These are phyloP conservation scores for Actinomortierella ambigua DNA, from an alignment of 371 early-diverging fungal species.

Conservation along the genomic window DNA sequence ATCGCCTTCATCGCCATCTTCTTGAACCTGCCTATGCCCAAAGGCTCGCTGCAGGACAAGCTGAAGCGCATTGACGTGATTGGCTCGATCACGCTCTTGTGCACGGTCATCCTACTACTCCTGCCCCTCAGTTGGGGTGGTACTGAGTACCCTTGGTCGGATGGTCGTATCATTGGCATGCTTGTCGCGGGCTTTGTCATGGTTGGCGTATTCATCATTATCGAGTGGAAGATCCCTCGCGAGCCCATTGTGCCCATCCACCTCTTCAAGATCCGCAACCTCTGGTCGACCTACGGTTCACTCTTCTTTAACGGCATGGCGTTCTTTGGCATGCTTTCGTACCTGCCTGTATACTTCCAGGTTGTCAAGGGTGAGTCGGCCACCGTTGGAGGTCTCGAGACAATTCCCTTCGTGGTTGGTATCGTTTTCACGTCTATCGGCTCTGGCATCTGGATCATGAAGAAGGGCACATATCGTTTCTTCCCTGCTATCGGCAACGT, in stretches of 20 bases:
- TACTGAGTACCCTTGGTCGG: constrained; percentile 62
- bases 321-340: constrained; percentile 74
- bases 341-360: constrained; percentile 68
- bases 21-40: constrained; percentile 54
- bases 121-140: constrained; percentile 71
- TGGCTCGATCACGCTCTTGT: constrained; percentile 60
- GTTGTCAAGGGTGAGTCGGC: constrained; percentile 52
- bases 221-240: constrained; percentile 61
- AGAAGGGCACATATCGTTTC: constrained; percentile 37
- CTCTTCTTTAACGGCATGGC: constrained; percentile 69
- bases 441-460: constrained; percentile 50
- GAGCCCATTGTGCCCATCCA: constrained; percentile 67
- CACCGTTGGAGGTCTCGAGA: constrained; percentile 66
- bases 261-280: constrained; percentile 50
- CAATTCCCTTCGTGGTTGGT: constrained; percentile 65
- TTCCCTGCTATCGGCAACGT: constrained; percentile 51
- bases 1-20: constrained; percentile 56
- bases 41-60: constrained; percentile 51
- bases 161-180: constrained; percentile 60
- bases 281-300: constrained; percentile 50
- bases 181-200: constrained; percentile 54
- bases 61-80: constrained; percentile 67
- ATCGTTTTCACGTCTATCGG: constrained; percentile 39
- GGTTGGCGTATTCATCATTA: constrained; percentile 51
- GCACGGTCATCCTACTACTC: constrained; percentile 58